phyloP scores from a whole-genome alignment of 805 yeast species.

The Zygoascus biomembranicola region DNA sequence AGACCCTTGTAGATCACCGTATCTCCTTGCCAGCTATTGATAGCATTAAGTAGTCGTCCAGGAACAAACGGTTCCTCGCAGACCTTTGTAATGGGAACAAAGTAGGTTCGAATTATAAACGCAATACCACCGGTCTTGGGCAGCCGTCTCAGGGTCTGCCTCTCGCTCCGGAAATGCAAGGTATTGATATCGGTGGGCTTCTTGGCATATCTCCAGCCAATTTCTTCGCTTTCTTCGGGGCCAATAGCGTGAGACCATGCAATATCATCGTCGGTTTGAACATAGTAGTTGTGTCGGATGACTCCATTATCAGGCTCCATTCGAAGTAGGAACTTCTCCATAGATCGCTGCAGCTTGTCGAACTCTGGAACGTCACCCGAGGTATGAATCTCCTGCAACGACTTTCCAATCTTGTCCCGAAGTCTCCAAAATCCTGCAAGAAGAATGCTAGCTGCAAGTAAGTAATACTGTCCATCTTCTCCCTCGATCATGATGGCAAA shows the following conservation, averaged over 20 bases:
- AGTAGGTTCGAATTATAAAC: conserved; percentile 67
- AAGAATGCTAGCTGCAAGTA: conserved; percentile 68
- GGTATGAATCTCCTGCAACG: conserved; percentile 44
- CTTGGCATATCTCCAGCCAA: conserved; percentile 30
- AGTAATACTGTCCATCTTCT: conserved; percentile 49
- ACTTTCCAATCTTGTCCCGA: conserved; percentile 49
- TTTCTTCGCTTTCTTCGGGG: conserved; percentile 37
- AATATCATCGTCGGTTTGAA: conserved; percentile 32
- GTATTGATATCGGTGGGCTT: conserved; percentile 21
- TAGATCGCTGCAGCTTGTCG: conserved; percentile 53
- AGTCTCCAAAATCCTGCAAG: conserved; percentile 75
- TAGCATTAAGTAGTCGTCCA: conserved; percentile 46
- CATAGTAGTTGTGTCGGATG: conserved; percentile 60
- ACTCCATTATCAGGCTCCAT: conserved; percentile 56
- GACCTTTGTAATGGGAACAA: conserved; percentile 69
- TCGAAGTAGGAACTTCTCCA: conserved; percentile 65
- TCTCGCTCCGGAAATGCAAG: conserved; percentile 61
- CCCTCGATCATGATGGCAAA: conserved; percentile 56
- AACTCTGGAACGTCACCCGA: conserved; percentile 67
- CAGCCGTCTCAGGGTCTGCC: conserved; percentile 61
- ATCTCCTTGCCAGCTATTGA: conserved; percentile 58
- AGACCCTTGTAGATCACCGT: conserved; percentile 60
- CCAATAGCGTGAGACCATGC: conserved; percentile 61
- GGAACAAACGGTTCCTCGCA: conserved; percentile 70
- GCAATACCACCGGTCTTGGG: conserved; percentile 60